Conservation (phyloP, 2,329 filamentous ascomycete species). For the Epichloe sibirici region DNA sequence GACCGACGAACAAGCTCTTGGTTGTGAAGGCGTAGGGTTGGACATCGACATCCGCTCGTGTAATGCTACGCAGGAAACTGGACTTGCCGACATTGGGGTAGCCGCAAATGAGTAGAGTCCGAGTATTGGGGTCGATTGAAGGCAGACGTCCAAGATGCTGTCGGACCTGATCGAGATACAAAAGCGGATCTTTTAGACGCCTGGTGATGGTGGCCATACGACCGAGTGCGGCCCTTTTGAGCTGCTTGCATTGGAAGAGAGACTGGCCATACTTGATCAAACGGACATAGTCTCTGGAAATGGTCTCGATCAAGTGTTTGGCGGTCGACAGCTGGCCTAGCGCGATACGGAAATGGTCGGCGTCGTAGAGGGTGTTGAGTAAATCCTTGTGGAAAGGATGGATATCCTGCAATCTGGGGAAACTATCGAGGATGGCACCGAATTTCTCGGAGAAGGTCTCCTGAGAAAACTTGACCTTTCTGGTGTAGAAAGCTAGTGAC, state of each 20-base stretch:
- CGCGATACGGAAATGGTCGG: slow-evolving; percentile 94
- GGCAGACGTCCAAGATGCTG: slow-evolving; percentile 96
- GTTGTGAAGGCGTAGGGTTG: slow-evolving; percentile 98
- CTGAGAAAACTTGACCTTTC: slow-evolving; percentile 96
- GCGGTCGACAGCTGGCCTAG: slow-evolving; percentile 92
- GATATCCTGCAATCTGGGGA: slow-evolving; percentile 85
- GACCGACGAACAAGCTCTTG: slow-evolving; percentile 91
- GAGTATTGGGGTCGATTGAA: slow-evolving; percentile 94
- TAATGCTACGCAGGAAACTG: slow-evolving; percentile 85
- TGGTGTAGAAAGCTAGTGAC: slow-evolving; percentile 69
- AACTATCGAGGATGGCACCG: slow-evolving; percentile 77
- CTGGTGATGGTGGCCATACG: slow-evolving; percentile 97
- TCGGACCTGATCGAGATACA: slow-evolving; percentile 83
- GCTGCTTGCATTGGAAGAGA: slow-evolving; percentile 97
- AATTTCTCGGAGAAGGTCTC: slow-evolving; percentile 97
- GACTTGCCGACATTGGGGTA: slow-evolving; percentile 98
- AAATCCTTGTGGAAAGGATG: slow-evolving; percentile 77
- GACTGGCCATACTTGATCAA: slow-evolving; percentile 87
- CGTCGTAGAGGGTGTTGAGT: slow-evolving; percentile 96
- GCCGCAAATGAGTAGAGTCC: slow-evolving; percentile 90
- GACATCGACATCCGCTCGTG: slow-evolving; percentile 88
- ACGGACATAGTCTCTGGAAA: slow-evolving; percentile 90
- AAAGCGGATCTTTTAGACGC: slow-evolving; percentile 82
- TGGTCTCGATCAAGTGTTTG: slow-evolving; percentile 92
- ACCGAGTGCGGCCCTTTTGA: slow-evolving; percentile 90